Percentiles rank a stretch among this genome's conserved stretches.
phyloP scores from a whole-genome alignment of 352 stramenopile genomes.

The Globisporangium radiosum region DNA sequence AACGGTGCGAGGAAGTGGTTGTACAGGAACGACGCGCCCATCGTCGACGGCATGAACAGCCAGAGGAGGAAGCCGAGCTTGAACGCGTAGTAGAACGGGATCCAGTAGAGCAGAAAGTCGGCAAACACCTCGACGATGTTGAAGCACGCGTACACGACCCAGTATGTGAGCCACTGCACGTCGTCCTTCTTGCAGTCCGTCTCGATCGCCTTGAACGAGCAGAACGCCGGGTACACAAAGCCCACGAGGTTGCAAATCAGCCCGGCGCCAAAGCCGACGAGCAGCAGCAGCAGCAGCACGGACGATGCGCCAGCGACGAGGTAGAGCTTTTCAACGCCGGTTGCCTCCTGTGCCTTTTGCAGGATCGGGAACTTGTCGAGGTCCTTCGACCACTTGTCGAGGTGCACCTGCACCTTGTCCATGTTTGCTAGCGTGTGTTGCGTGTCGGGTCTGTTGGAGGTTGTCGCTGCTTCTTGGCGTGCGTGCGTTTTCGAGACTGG shows the following conservation, averaged over 20 bases:
- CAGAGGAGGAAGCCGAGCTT: conserved; percentile 97
- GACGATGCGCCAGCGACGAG: conserved; percentile 55
- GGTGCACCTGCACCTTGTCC: conserved; percentile 78
- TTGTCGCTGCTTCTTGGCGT: conserved; percentile 4
- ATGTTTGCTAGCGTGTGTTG: conserved; percentile 21
- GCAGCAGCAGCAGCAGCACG: conserved; percentile 68
- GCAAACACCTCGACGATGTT: conserved; percentile 95
- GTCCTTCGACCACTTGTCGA: conserved; percentile 85
- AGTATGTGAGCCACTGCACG: conserved; percentile 95
- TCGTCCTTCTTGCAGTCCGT: conserved; percentile 73
- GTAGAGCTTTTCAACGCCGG: conserved; percentile 87
- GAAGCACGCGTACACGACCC: conserved; percentile 97
- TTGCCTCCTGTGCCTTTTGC: conserved; percentile 72
- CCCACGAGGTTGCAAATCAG: conserved; percentile 82
- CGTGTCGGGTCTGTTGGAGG: not conserved
- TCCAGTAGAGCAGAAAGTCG: conserved; percentile 96
- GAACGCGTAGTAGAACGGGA: conserved; percentile 98
- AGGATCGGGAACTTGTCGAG: conserved; percentile 78
- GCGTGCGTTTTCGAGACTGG: conserved; percentile 2
- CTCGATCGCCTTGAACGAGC: conserved; percentile 86
- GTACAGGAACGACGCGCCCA: conserved; percentile 94
- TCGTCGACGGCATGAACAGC: conserved; percentile 95
- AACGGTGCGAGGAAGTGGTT: conserved; percentile 89
- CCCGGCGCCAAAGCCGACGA: conserved; percentile 80
- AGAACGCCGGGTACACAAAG: conserved; percentile 79